phyloP scores from a whole-genome alignment of 176 grass and related monocot species.

The Cenchrus purpureus region DNA sequence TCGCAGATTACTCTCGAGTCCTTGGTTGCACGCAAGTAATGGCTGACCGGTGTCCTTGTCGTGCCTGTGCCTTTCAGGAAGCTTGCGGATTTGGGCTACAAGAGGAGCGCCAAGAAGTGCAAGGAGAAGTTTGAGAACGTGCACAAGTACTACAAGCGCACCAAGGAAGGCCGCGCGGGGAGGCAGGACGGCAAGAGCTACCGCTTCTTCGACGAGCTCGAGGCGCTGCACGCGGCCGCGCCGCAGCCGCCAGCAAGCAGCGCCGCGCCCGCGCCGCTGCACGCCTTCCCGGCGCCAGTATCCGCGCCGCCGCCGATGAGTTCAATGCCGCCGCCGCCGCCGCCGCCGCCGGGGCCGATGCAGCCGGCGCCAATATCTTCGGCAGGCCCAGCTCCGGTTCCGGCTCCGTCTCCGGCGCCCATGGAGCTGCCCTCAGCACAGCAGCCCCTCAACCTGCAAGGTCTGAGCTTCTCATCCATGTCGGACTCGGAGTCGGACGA shows the following conservation, averaged over 20 bases:
- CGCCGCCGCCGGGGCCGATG: conserved; percentile 23
- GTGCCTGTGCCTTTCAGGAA: conserved; percentile 61
- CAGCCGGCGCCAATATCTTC: conserved; percentile 52
- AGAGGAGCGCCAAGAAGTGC: conserved; percentile 89
- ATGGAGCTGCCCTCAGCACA: conserved; percentile 21
- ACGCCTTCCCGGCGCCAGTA: conserved; percentile 31
- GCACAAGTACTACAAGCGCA: conserved; percentile 99
- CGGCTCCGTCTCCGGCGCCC: conserved; percentile 31
- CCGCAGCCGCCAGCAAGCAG: conserved; percentile 1
- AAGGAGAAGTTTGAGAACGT: conserved; percentile 99
- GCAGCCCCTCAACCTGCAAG: conserved; percentile 48
- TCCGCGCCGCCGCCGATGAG: conserved; percentile 33
- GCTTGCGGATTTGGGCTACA: conserved; percentile 85
- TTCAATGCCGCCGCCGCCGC: conserved; percentile 31
- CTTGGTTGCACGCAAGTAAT: conserved; percentile 43
- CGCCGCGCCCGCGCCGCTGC: background rate
- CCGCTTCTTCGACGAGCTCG: conserved; percentile 83
- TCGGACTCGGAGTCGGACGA: conserved; percentile 75
- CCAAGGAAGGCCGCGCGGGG: conserved; percentile 86
- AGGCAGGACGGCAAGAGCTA: conserved; percentile 96
- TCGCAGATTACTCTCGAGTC: conserved; percentile 34
- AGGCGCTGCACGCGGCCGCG: conserved; percentile 62
- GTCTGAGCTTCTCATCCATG: conserved; percentile 77
- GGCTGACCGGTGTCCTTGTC: conserved; percentile 38
- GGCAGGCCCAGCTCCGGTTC: conserved; percentile 41